phyloP scores from a whole-genome alignment of 1,284 basidiomycete species.

The Fomitiporia mediterranea region DNA sequence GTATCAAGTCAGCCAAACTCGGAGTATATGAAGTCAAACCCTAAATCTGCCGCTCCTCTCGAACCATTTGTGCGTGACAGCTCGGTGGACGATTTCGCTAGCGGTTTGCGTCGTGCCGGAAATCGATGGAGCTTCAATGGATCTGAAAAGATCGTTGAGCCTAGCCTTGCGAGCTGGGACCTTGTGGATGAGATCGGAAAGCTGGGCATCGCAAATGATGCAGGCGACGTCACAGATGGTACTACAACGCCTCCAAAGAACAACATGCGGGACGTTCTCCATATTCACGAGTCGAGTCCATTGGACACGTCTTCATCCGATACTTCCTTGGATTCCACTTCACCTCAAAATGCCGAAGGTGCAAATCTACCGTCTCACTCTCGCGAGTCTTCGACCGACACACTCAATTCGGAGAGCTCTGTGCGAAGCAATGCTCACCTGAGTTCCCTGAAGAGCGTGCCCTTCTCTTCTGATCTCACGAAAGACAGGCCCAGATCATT shows the following conservation, averaged over 20 bases:
- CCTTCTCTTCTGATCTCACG: conserved; percentile 46
- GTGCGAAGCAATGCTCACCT: conserved; percentile 52
- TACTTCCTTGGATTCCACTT: conserved; percentile 59
- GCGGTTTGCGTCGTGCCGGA: conserved; percentile 19
- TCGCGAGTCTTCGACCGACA: conserved; percentile 72
- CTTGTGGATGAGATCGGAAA: conserved; percentile 68
- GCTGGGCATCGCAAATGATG: conserved; percentile 56
- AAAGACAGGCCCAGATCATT: conserved; percentile 77
- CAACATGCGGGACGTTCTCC: conserved; percentile 42
- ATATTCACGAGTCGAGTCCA: conserved; percentile 61
- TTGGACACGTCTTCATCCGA: conserved; percentile 61
- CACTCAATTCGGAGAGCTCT: conserved; percentile 50
- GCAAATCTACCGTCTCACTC: conserved; percentile 59
- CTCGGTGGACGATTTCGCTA: conserved; percentile 24
- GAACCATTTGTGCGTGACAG: conserved; percentile 37
- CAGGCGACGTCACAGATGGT: conserved; percentile 47
- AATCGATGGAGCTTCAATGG: conserved; percentile 60
- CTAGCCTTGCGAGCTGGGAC: conserved; percentile 56
- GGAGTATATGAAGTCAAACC: conserved; percentile 20
- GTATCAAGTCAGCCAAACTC: conserved; percentile 14
- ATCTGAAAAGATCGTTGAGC: conserved; percentile 58
- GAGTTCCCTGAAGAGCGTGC: conserved; percentile 41
- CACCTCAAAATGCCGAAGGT: conserved; percentile 62
- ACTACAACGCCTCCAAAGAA: conserved; percentile 63
- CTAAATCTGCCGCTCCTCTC: conserved; percentile 23